Evolutionary conservation across 2,329 filamentous ascomycete species (phyloP), one percentile per base, ranked within the genome.

Genomic region (Ciborinia camelliae): DNA sequence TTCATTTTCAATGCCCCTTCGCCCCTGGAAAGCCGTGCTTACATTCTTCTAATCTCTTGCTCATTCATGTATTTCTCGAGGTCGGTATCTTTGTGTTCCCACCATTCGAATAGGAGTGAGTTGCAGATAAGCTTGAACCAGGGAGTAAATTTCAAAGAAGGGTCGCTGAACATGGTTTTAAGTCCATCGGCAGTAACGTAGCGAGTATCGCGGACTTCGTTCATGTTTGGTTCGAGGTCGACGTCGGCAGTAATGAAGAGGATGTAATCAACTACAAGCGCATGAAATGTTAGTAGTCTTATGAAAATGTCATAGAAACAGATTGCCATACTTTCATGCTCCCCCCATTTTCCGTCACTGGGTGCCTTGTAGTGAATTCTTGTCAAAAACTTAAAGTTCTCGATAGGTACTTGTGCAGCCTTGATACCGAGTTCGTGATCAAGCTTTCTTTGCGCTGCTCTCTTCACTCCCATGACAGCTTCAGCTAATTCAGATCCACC

Each of bases 121-220:
- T 98, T 85, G 84, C 95, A 99, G 75, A 99, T 98, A 71, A 99
- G 88, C 83, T 97, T 97, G 83, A 99, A 99, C 95, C 95, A 99
- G 1, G 95, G 95, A 0, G 95, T 99, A 78, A 98, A 98, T 73
- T 89, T 90, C 72, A 96, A 82, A 62, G 79, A 82, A 4, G 90
- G 86, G 74, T 97, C 89, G 73, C 88, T 81, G 77, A 99, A 97
- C 83, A 94, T 91, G 71, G 84, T 76, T 82, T 92, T 95, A 70
- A 99, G 82, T 72, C 92, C 88, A 30, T 92, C 88, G 48, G 90
- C 84, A 28, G 88, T 88, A 67, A 97, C 93, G 73, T 96, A 99
- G 76, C 87, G 84, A 28, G 89, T 91, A 70, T 90, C 94, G 74
- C 87, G 86, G 55, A 92, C 93, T 80, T 99, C 95, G 78, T 99